Evolutionary conservation across 2,329 filamentous ascomycete genomes (phyloP), one percentile per base, ranked within the genome.

Genomic region (Ambrosiella beaveri): DNA sequence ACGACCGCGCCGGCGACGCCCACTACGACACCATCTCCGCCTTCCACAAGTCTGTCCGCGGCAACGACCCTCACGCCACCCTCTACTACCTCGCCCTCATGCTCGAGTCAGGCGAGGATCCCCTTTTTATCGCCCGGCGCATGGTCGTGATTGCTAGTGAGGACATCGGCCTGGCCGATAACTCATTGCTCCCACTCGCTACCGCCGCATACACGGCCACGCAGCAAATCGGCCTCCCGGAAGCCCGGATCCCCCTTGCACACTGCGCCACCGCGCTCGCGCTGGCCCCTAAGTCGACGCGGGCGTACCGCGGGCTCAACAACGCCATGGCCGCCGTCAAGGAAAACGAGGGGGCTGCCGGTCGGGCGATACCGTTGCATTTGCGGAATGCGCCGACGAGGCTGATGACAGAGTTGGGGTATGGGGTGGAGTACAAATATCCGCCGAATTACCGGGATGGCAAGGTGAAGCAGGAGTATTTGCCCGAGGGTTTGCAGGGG

Each of bases 21-120:
- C 93, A 97, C 71, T 98, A 97, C 73, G 91, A 98, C 67, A 93
- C 87, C 57, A 97, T 98, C 65, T 95, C 88, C 0, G 93, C 93
- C 37, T 93, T 97, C 65, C 93, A 97, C 76, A 98, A 98, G 66
- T 89, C 89, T 1, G 84, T 97, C 8, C 85, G 93, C 51, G 93
- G 93, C 45, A 85, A 82, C 58, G 84, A 96, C 65, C 70, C 91
- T 0, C 86, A 97, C 68, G 93, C 91, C 0, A 79, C 91, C 0
- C 77, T 98, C 1, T 98, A 97, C 73, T 98, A 97, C 68, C 80
- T 98, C 1, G 88, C 87, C 0, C 84, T 93, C 40, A 98, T 98
- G 93, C 80, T 98, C 4, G 86, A 95, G 65, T 93, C 87, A 0
- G 91, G 91, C 60, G 91, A 97, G 70, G 93, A 97, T 65, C 88